These are phyloP conservation scores for Cercospora citrullina DNA, from an alignment of 2,329 filamentous ascomycete species.

Conservation along the genomic window DNA sequence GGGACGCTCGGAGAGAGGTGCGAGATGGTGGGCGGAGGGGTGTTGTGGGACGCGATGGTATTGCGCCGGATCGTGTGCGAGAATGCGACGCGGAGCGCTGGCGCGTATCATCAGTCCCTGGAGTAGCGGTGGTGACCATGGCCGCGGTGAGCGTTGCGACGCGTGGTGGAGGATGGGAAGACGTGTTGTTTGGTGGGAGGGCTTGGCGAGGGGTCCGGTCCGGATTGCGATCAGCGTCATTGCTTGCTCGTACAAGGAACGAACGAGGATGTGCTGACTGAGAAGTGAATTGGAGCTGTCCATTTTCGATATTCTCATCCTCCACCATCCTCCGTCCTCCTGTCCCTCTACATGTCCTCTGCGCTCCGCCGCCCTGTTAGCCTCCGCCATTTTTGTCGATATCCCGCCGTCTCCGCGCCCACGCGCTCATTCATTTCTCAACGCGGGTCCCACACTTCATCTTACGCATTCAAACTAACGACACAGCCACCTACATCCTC, in stretches of 20 bases:
- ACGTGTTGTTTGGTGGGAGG: slow-evolving; percentile 8
- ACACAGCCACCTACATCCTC: slow-evolving; percentile 4
- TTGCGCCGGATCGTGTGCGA: slow-evolving; percentile 46
- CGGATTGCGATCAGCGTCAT: slow-evolving; percentile 7
- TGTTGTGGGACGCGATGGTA: slow-evolving; percentile 78
- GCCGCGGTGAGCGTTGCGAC: background rate
- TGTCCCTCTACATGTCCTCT: slow-evolving; percentile 8
- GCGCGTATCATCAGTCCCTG: slow-evolving; percentile 14
- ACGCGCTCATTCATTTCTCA: slow-evolving; percentile 2
- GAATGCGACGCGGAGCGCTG: slow-evolving; percentile 42
- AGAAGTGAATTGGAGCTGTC: slow-evolving; percentile 9
- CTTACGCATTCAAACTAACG: slow-evolving; percentile 1
- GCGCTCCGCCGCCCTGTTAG: background rate
- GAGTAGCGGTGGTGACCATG: slow-evolving; percentile 27
- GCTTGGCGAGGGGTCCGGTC: slow-evolving; percentile 5
- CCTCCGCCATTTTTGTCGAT: slow-evolving; percentile 2
- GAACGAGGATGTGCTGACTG: background rate
- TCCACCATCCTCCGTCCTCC: background rate
- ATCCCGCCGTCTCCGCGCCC: background rate
- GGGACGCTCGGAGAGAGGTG: slow-evolving; percentile 76
- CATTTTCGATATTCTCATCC: background rate
- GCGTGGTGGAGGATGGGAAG: background rate
- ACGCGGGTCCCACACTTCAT: slow-evolving; percentile 3
- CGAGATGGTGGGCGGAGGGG: slow-evolving; percentile 88
- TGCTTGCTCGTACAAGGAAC: background rate